Conservation (phyloP, 768 basidiomycete species). For the Leccinum imitatum region DNA sequence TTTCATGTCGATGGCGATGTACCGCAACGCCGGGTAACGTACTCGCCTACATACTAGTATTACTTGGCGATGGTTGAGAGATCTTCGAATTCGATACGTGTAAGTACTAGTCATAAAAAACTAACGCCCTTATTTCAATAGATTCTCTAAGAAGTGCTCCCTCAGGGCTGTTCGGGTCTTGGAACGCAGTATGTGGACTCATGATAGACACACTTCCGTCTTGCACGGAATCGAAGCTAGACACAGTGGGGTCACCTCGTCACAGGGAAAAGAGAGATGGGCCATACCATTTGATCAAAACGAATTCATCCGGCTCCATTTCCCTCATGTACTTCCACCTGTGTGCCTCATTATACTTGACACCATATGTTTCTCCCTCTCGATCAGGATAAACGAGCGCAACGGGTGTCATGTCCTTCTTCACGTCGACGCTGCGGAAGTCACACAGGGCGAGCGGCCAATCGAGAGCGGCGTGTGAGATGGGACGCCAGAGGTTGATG, state of each 20-base stretch:
- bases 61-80: not conserved
- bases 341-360: conserved; percentile 38
- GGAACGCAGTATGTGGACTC: conserved; percentile 36
- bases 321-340: conserved; percentile 47
- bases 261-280: not conserved
- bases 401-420: not conserved
- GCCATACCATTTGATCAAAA: conserved; percentile 48
- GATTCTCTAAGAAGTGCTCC: conserved; percentile 33
- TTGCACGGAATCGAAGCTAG: conserved; percentile 35
- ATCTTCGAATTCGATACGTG: not conserved
- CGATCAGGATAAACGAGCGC: conserved; percentile 19
- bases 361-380: conserved; percentile 43
- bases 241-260: not conserved
- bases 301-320: conserved; percentile 45
- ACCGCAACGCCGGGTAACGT: not conserved
- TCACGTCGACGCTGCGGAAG: not conserved
- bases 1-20: not conserved
- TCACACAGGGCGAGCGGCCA: not conserved
- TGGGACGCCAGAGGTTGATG: conserved; percentile 56
- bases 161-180: conserved; percentile 34
- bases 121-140: conserved; percentile 37
- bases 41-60: too few relatives aligned
- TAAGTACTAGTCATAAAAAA: conserved; percentile 21
- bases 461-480: conserved; percentile 30
- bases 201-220: conserved; percentile 35